Evolutionary conservation across 2,329 filamentous ascomycete genomes (phyloP).

Genomic region (Esteya vermicola): DNA sequence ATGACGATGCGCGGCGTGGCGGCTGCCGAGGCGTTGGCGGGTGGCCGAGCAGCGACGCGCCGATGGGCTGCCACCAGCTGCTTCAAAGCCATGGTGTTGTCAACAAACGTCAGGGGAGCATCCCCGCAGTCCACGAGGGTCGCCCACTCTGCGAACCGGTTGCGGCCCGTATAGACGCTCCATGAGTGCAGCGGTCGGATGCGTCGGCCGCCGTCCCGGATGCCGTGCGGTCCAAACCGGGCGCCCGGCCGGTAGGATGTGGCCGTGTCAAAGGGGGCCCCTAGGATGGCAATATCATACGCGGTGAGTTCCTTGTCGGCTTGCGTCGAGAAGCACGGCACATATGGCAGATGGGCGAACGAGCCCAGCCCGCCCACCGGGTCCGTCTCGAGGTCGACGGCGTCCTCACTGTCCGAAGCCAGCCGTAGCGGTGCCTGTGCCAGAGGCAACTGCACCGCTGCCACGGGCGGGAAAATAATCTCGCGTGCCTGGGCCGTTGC

Average conservation of each 20-base stretch:
- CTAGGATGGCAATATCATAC: conserved; percentile 44
- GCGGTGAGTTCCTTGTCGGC: conserved; percentile 30
- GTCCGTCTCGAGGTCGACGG: conserved; percentile 24
- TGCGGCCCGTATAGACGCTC: conserved; percentile 24
- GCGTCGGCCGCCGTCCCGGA: conserved; percentile 14
- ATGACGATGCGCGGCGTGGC: conserved; percentile 38
- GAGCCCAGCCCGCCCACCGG: conserved; percentile 44
- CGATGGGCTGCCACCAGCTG: conserved; percentile 58
- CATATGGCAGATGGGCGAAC: conserved; percentile 46
- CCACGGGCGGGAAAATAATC: conserved; percentile 8
- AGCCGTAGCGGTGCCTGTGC: neutral
- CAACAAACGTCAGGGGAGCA: conserved; percentile 61
- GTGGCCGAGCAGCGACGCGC: conserved; percentile 14
- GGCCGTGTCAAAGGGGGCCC: conserved; percentile 34
- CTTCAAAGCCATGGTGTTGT: conserved; percentile 58
- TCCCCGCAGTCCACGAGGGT: conserved; percentile 67
- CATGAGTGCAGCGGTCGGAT: conserved; percentile 10
- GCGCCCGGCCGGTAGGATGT: conserved; percentile 13
- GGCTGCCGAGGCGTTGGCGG: conserved; percentile 28
- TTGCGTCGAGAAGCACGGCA: conserved; percentile 34
- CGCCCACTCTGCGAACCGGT: conserved; percentile 61
- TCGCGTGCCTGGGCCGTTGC: conserved; percentile 6
- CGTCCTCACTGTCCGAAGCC: neutral
- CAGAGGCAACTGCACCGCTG: neutral
- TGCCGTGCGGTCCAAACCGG: conserved; percentile 15